phyloP scores from a whole-genome alignment of 2,329 filamentous ascomycete species.

The Endocalyx cinctus region DNA sequence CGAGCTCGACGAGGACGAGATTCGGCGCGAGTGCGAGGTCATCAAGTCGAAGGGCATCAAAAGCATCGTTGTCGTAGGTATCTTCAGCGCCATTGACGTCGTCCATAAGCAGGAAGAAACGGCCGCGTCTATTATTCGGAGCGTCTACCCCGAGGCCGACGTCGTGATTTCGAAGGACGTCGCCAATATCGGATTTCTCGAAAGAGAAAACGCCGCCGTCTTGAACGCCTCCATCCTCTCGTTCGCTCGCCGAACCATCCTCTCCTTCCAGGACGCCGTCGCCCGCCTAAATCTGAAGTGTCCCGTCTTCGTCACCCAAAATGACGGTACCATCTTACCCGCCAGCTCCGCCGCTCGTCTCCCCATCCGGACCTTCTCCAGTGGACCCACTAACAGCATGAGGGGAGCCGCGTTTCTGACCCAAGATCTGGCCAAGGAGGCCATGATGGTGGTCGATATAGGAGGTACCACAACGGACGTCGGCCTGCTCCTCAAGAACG shows the following conservation, averaged over 20 bases:
- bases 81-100: constrained; percentile 47
- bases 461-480: constrained; percentile 62
- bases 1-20: constrained; percentile 33
- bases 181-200: constrained; percentile 47
- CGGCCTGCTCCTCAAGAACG: constrained; percentile 51
- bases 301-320: constrained; percentile 55
- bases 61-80: constrained; percentile 39
- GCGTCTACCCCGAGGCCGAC: constrained; percentile 31
- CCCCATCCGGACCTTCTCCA: constrained; percentile 56
- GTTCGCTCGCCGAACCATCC: constrained; percentile 51
- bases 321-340: constrained; percentile 54
- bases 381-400: constrained; percentile 58
- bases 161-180: constrained; percentile 45
- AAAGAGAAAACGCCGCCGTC: constrained; percentile 59
- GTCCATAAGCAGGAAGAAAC: constrained; percentile 40
- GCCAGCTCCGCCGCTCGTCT: constrained; percentile 45
- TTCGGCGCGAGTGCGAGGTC: constrained; percentile 29
- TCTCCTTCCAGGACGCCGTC: constrained; percentile 47
- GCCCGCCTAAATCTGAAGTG: constrained; percentile 41
- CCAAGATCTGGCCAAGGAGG: constrained; percentile 23
- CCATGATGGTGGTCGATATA: constrained; percentile 56
- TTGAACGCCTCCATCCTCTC: constrained; percentile 55
- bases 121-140: constrained; percentile 33
- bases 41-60: constrained; percentile 36
- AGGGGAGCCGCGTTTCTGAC: constrained; percentile 55